Conservation (phyloP, 2,329 filamentous ascomycete species). For the Aspergillus sergii region DNA sequence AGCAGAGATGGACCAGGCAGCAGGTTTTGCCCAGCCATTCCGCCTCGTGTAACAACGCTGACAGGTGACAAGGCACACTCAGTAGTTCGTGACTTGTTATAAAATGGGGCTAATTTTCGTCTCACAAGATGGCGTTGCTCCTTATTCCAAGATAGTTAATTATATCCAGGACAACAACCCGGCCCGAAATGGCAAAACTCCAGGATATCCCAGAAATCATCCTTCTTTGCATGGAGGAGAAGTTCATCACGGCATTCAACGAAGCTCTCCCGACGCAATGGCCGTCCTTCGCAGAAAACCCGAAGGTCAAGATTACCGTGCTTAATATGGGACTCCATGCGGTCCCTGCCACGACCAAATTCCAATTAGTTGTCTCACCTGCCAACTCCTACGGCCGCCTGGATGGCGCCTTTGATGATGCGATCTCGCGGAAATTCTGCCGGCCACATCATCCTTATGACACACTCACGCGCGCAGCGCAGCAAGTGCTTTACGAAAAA, state of each 20-base stretch:
- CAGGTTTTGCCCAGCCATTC: background rate
- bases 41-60: background rate
- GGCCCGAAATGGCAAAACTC: slow-evolving; percentile 23
- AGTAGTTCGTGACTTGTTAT: background rate
- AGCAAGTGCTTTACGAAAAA: slow-evolving; percentile 48
- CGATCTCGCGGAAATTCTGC: slow-evolving; percentile 54
- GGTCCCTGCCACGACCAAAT: slow-evolving; percentile 40
- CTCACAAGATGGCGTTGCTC: background rate
- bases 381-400: slow-evolving; percentile 59
- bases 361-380: slow-evolving; percentile 56
- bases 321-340: slow-evolving; percentile 42
- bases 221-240: slow-evolving; percentile 46
- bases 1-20: background rate
- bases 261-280: slow-evolving; percentile 34
- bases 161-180: background rate
- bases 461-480: slow-evolving; percentile 51
- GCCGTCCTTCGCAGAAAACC: slow-evolving; percentile 32
- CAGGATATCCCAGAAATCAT: slow-evolving; percentile 42
- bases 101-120: background rate
- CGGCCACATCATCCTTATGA: slow-evolving; percentile 47
- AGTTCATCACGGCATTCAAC: slow-evolving; percentile 46
- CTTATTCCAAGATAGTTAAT: background rate
- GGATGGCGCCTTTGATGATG: slow-evolving; percentile 59
- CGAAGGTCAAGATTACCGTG: slow-evolving; percentile 41
- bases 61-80: background rate